Conservation (phyloP, 2,329 filamentous ascomycete species). For the Colletotrichum sojae region DNA sequence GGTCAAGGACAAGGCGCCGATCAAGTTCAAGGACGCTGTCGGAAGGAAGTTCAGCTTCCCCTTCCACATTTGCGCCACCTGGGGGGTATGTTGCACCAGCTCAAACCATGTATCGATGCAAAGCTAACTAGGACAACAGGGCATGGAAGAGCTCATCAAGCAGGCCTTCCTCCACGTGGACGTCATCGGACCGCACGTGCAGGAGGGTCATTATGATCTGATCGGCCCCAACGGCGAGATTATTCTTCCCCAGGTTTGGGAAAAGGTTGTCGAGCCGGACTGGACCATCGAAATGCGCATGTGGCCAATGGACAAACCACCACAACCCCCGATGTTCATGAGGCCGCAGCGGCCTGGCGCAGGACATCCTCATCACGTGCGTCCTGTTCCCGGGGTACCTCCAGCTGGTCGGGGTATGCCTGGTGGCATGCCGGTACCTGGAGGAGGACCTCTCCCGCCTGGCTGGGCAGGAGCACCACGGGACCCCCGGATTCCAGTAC, state of each 20-base stretch:
- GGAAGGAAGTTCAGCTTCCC: conserved; percentile 94
- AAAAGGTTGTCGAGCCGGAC: conserved; percentile 84
- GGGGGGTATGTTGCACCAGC: conserved; percentile 73
- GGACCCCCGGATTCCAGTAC: not conserved
- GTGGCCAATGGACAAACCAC: conserved; percentile 65
- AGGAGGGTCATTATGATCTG: conserved; percentile 84
- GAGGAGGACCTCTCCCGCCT: not conserved
- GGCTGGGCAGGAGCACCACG: not conserved
- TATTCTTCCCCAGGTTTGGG: conserved; percentile 86
- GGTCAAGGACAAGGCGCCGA: conserved; percentile 74
- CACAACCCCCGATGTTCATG: conserved; percentile 19
- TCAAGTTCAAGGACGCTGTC: conserved; percentile 93
- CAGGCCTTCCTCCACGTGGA: conserved; percentile 88
- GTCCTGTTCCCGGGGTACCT: too few relatives aligned
- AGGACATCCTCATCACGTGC: not conserved
- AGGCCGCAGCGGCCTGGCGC: not conserved
- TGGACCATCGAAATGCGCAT: conserved; percentile 79
- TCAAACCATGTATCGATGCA: not conserved
- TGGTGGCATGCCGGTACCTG: not conserved
- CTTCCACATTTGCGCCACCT: conserved; percentile 86
- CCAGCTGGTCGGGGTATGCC: not conserved
- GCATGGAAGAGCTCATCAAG: conserved; percentile 89
- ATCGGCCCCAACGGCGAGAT: conserved; percentile 86
- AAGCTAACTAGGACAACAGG: conserved; percentile 63
- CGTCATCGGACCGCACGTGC: conserved; percentile 81